Conservation (phyloP, 139 green algal species). For the Deuterostichococcus epilithicus region DNA sequence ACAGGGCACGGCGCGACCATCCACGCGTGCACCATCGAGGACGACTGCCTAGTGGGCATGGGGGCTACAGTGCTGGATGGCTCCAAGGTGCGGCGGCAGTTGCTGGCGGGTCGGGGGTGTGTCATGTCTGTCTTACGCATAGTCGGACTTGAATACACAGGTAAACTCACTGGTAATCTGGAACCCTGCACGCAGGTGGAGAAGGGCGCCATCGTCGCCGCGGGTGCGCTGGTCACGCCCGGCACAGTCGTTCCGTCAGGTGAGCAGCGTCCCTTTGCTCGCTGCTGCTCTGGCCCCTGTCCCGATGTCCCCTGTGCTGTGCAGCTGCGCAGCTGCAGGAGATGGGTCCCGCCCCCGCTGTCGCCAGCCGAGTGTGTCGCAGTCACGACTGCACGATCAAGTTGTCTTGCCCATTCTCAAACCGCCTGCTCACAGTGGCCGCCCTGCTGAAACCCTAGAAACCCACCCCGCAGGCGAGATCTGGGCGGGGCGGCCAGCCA, state of each 20-base stretch:
- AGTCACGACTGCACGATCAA: slow-evolving; percentile 16
- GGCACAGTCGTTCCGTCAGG: slow-evolving; percentile 65
- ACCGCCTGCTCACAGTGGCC: not conserved
- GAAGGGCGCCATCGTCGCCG: slow-evolving; percentile 80
- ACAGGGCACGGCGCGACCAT: slow-evolving; percentile 65
- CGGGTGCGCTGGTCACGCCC: slow-evolving; percentile 78
- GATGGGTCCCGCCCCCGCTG: not conserved
- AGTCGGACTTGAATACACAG: too few species aligned
- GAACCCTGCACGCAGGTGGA: slow-evolving; percentile 56
- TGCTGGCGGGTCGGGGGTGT: too few species aligned
- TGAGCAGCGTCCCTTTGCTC: slow-evolving; percentile 31
- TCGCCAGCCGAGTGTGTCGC: not conserved
- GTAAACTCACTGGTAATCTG: too few species aligned
- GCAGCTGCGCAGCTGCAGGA: not conserved
- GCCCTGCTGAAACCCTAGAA: too few species aligned
- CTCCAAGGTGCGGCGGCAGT: slow-evolving; percentile 29
- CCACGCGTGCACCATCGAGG: slow-evolving; percentile 84
- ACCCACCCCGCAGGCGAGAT: too few species aligned
- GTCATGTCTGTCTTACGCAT: too few species aligned
- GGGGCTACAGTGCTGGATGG: slow-evolving; percentile 84
- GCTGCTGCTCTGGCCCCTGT: slow-evolving; percentile 40
- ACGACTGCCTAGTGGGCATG: slow-evolving; percentile 91
- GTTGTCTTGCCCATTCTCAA: slow-evolving; percentile 13
- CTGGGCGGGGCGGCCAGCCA: slow-evolving; percentile 88
- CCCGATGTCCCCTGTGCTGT: slow-evolving; percentile 2